phyloP scores from a whole-genome alignment of 2,329 filamentous ascomycete species.

The Phaeoacremonium minimum region DNA sequence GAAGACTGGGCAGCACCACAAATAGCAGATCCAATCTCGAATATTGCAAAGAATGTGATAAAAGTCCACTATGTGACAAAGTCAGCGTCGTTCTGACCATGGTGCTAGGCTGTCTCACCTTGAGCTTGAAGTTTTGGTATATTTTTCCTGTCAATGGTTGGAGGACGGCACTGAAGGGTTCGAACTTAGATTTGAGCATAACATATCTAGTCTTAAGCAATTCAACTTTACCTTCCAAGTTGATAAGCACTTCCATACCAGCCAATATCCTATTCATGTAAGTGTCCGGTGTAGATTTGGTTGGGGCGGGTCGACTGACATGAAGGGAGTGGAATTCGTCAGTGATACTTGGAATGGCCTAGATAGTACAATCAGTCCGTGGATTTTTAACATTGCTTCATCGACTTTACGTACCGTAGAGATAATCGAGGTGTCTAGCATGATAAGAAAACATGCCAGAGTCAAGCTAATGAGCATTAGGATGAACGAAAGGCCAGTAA shows the following conservation, averaged over 20 bases:
- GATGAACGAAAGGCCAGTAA: conserved; percentile 1
- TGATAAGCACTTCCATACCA: conserved; percentile 26
- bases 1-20: conserved; percentile 5
- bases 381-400: neutral
- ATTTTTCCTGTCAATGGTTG: conserved; percentile 38
- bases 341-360: conserved; percentile 20
- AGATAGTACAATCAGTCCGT: no score
- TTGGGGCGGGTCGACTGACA: no score
- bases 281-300: no score
- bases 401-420: neutral
- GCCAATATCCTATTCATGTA: no score
- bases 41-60: conserved; percentile 4
- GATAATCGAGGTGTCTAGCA: conserved; percentile 3
- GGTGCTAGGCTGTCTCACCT: conserved; percentile 19
- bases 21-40: conserved; percentile 5
- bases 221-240: conserved; percentile 26
- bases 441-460: conserved; percentile 1
- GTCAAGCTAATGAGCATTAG: conserved; percentile 1
- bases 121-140: conserved; percentile 31
- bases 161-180: conserved; percentile 30
- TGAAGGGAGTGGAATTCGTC: conserved; percentile 27
- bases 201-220: no score
- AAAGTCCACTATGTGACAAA: neutral
- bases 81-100: neutral
- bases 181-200: no score